Evolutionary conservation across 352 stramenopile genomes (phyloP), one percentile per base, ranked within the genome.

Genomic region (Pythium insidiosum): DNA sequence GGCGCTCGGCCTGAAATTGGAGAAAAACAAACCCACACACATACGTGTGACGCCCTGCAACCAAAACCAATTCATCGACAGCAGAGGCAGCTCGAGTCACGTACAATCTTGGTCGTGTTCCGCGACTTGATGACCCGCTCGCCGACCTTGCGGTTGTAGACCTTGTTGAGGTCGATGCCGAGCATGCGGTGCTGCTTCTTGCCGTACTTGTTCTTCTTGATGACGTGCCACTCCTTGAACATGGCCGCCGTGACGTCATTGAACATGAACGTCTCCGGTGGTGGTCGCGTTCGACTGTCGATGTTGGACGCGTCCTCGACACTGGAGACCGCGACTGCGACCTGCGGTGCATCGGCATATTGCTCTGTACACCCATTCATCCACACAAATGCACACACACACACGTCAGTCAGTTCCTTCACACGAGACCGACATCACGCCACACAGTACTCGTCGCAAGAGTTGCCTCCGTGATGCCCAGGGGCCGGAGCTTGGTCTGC

Each of bases 171-270:
- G 40, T 92, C 80, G 43, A 94, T 73, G 37, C 82, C 82, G 19
- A 94, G 55, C 78, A 94, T 93, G 20, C 82, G 79, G 29, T 90
- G 76, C 61, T 94, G 82, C 46, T 81, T 81, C 54, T 92, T 92
- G 62, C 82, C 80, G 48, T 88, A 94, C 53, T 94, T 94, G 70
- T 94, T 94, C 53, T 91, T 94, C 63, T 94, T 94, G 49, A 90
- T 87, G 30, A 94, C 72, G 25, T 83, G 82, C 82, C 82, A 94
- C 52, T 94, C 82, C 55, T 94, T 92, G 61, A 91, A 94, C 78
- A 91, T 92, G 5, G 74, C 82, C 2, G 79, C 82, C 18, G 79
- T 94, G 41, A 94, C 79, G 56, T 94, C 82, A 61, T 94, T 94
- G 47, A 91, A 94, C 82, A 94, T 94, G 58, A 94, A 94, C 25